Evolutionary conservation across 176 grass and related monocot species (phyloP).

Genomic region (Lolium perenne): DNA sequence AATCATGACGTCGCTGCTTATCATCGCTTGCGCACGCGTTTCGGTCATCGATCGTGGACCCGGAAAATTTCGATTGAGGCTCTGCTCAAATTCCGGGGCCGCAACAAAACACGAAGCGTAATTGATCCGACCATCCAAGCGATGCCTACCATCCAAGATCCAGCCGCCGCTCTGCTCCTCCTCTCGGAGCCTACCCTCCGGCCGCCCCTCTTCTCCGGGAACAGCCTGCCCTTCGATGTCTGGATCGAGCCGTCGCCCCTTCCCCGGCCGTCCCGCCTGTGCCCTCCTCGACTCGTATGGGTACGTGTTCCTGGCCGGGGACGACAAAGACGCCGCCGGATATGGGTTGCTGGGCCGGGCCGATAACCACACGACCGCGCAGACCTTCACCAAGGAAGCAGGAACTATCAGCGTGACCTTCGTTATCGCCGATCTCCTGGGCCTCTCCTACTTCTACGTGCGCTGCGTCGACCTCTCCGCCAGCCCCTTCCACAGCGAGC

Average conservation of each 20-base stretch:
- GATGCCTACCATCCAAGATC: no score
- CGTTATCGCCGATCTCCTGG: not conserved
- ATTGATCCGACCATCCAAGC: no score
- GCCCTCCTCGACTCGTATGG: slow-evolving; percentile 4
- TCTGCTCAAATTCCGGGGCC: no score
- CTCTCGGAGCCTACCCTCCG: no score
- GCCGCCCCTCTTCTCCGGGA: not conserved
- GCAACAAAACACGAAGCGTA: no score
- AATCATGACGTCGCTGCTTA: no score
- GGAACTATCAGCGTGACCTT: not conserved
- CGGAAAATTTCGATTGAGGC: no score
- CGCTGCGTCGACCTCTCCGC: not conserved
- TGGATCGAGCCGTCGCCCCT: not conserved
- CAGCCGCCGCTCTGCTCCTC: no score
- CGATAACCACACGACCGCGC: not conserved
- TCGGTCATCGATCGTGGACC: no score
- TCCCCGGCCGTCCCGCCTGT: not conserved
- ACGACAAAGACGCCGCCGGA: not conserved
- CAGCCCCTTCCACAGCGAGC: not conserved
- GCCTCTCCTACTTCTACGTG: slow-evolving; percentile 11
- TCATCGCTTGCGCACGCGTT: no score
- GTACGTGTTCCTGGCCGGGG: not conserved
- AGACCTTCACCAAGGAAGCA: not conserved
- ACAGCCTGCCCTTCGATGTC: not conserved
- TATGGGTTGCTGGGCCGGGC: not conserved